phyloP scores from a whole-genome alignment of 805 yeast genomes.

The Starmerella vitae region DNA sequence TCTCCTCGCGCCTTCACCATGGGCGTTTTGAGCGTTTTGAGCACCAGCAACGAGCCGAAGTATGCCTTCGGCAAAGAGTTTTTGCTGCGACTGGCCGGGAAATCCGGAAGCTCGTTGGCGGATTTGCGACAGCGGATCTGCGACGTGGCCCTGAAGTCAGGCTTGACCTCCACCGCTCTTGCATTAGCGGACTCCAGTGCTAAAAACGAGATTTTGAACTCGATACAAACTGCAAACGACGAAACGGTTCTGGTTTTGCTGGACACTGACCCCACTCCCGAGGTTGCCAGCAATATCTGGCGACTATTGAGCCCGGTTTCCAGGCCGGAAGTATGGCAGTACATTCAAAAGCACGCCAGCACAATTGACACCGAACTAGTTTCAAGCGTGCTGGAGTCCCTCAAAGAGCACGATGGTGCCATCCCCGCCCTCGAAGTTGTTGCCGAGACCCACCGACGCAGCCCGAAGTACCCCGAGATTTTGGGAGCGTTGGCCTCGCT shows the following conservation, averaged over 20 bases:
- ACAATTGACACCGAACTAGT: background rate
- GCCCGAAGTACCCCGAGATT: slow-evolving; percentile 3
- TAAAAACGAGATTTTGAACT: background rate
- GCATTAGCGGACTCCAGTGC: slow-evolving; percentile 4
- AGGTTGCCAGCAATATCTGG: slow-evolving; percentile 12
- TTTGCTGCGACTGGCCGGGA: slow-evolving; percentile 23
- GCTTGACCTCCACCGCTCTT: slow-evolving; percentile 11
- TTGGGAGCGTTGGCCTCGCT: slow-evolving; percentile 7
- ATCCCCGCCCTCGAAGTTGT: slow-evolving; percentile 5
- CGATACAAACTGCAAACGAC: slow-evolving; percentile 1
- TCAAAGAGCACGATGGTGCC: background rate
- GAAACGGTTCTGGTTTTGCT: slow-evolving; percentile 6
- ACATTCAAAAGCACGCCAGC: slow-evolving; percentile 1
- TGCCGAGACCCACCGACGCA: slow-evolving; percentile 2
- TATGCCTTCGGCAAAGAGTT: slow-evolving; percentile 22
- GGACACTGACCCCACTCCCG: slow-evolving; percentile 3
- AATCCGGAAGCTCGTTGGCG: slow-evolving; percentile 4
- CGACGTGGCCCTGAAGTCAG: slow-evolving; percentile 11
- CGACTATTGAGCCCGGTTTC: slow-evolving; percentile 1
- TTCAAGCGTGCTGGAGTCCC: background rate
- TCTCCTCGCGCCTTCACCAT: slow-evolving; percentile 25
- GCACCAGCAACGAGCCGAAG: slow-evolving; percentile 19
- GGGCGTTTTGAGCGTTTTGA: slow-evolving; percentile 26
- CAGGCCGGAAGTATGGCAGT: background rate
- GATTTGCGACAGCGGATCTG: slow-evolving; percentile 12